Percentiles rank a stretch among this genome's conserved stretches.
Conservation (phyloP, 768 basidiomycete species). For the Hemileccinum impolitum region DNA sequence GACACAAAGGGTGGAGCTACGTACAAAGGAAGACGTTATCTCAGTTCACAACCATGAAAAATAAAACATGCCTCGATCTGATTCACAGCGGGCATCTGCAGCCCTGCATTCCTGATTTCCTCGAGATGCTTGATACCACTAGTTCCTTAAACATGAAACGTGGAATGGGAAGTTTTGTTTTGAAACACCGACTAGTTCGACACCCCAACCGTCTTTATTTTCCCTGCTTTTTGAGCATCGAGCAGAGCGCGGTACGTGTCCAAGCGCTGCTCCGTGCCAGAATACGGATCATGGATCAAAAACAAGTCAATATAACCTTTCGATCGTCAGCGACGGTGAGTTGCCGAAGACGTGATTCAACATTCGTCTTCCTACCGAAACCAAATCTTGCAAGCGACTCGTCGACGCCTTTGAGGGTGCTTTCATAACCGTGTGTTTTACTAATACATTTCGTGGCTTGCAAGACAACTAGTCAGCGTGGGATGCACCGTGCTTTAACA, state of each 20-base stretch:
- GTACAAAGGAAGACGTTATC: constrained; percentile 6
- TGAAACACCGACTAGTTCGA: constrained; percentile 67
- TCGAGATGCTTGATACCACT: constrained; percentile 72
- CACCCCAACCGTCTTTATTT: constrained; percentile 72
- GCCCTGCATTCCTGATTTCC: constrained; percentile 62
- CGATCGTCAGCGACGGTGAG: not conserved
- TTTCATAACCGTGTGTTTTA: constrained; percentile 60
- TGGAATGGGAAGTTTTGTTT: not conserved
- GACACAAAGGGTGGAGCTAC: constrained; percentile 79
- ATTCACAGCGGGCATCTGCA: constrained; percentile 69
- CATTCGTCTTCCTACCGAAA: constrained; percentile 44
- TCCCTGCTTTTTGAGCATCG: constrained; percentile 59
- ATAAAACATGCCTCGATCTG: constrained; percentile 64
- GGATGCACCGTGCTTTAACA: not conserved
- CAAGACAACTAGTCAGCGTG: constrained; percentile 7
- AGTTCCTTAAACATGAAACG: not conserved
- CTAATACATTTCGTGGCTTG: constrained; percentile 65
- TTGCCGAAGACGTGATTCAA: not conserved
- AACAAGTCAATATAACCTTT: constrained; percentile 69
- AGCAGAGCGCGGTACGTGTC: constrained; percentile 68
- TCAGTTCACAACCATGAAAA: not conserved
- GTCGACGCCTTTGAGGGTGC: constrained; percentile 55
- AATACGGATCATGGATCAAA: constrained; percentile 71
- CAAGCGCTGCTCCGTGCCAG: constrained; percentile 63
- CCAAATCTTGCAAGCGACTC: constrained; percentile 56